Base-by-base conservation (phyloP, 139 green algal genomes). In the Astrephomene gubernaculifera region DNA sequence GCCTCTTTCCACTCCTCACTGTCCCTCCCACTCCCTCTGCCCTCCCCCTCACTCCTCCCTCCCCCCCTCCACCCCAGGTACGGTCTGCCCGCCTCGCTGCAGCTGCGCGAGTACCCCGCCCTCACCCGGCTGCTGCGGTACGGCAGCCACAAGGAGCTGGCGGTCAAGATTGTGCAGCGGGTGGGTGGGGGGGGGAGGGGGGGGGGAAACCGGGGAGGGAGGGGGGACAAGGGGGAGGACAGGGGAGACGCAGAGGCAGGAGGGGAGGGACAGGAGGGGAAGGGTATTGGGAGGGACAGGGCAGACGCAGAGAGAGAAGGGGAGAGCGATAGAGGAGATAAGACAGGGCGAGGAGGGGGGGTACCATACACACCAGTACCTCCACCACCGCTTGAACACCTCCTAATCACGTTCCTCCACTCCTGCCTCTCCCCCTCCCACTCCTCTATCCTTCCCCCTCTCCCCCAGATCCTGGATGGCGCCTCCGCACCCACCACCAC, bases 101-200 rank as follows among this genome's bases (percentile, higher is more conserved):
- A 89, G 24, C 87, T 99, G 69, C 84, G 57, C 74, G 83, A 94
- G 83, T 99, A 97, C 92, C 93, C 95, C 0, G 53, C 70, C 33
- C 85, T 99, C 38, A 96, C 98, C 91, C 87, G 78, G 38, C 89
- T 98, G 75, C 91, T 99, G 80, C 81, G 90, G 10, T 89, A 91
- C 12, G 80, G 68, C 41, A 94, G 87, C 3, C 91, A 93, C 74
- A 96, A 96, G 86, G 93, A 96, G 57, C 93, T 98, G 92, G 96
- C 96, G 0, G 74, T 49, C 87, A 91, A 72, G 60, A 72, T 83
- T 68, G 76, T 69, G 38, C 80, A 90, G 33, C 68, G 84, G 74
- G 79, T 92, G 45, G 27, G 39, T 39, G 49, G 49, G 49, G 49
- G 12, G 17, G 49, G 49, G 49, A 17, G 49, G 12, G 49, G 49